Percentiles rank a stretch among this genome's conserved stretches.
Conservation (phyloP, 1,139 yeast species). For the Citeromyces siamensis region DNA sequence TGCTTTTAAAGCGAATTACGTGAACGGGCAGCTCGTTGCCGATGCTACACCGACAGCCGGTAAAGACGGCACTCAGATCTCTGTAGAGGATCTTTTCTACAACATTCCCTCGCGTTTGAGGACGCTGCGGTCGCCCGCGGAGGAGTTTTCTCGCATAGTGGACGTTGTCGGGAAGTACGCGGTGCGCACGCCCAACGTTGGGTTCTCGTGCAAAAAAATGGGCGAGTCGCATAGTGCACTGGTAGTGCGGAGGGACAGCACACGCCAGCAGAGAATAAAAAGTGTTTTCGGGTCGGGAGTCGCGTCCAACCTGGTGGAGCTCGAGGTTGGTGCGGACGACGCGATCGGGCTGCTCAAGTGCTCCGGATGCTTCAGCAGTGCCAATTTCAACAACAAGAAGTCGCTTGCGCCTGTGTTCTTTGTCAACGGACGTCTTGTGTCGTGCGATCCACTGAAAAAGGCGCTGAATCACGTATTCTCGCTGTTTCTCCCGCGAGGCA, state of each 20-base stretch:
- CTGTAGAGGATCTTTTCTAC: slow-evolving; percentile 83
- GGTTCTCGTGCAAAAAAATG: slow-evolving; percentile 67
- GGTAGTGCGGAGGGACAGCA: slow-evolving; percentile 33
- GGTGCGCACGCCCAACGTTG: slow-evolving; percentile 55
- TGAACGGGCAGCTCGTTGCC: slow-evolving; percentile 43
- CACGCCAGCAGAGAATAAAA: slow-evolving; percentile 57
- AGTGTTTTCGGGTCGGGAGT: slow-evolving; percentile 59
- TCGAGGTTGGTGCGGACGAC: slow-evolving; percentile 21
- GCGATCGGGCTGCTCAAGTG: slow-evolving; percentile 35
- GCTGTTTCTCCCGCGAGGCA: slow-evolving; percentile 67
- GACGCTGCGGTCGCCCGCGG: slow-evolving; percentile 53
- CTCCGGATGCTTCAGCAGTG: slow-evolving; percentile 54
- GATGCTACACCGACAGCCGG: slow-evolving; percentile 80
- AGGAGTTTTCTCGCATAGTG: slow-evolving; percentile 64
- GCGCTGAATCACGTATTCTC: slow-evolving; percentile 56
- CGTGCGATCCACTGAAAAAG: slow-evolving; percentile 68
- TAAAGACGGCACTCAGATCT: slow-evolving; percentile 71
- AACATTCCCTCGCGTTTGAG: slow-evolving; percentile 73
- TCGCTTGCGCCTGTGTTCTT: slow-evolving; percentile 61
- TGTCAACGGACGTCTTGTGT: slow-evolving; percentile 73
- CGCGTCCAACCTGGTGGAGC: slow-evolving; percentile 49
- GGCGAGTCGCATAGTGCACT: slow-evolving; percentile 56
- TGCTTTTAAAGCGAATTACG: slow-evolving; percentile 58
- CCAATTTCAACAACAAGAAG: slow-evolving; percentile 64
- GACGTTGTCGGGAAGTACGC: slow-evolving; percentile 84